Conservation (phyloP, 176 grass and related monocot genomes). For the Oryza longistaminata region DNA sequence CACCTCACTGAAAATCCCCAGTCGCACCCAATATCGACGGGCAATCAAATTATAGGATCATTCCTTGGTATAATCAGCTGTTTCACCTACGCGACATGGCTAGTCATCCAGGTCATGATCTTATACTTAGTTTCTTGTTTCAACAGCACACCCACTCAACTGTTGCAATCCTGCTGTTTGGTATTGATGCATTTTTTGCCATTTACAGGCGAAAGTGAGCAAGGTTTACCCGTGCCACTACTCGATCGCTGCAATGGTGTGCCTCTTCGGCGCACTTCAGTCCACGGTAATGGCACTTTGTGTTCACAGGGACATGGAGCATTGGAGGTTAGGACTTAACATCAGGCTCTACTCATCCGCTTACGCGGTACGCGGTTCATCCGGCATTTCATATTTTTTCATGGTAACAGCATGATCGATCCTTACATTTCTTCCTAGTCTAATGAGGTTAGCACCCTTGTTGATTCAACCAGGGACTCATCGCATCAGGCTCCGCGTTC, state of each 20-base stretch:
- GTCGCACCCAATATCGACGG: not conserved
- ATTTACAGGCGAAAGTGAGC: conserved; percentile 31
- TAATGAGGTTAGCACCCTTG: not conserved
- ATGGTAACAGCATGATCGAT: not conserved
- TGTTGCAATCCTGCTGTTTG: not conserved
- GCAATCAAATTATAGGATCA: conserved; percentile 41
- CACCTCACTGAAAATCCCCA: not conserved
- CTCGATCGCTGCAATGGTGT: conserved; percentile 46
- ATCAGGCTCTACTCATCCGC: conserved; percentile 40
- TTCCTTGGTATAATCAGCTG: conserved; percentile 41
- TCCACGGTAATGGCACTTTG: conserved; percentile 30
- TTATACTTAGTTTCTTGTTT: not conserved
- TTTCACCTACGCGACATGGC: conserved; percentile 48
- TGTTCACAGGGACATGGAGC: not conserved
- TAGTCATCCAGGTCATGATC: conserved; percentile 48
- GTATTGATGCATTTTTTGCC: not conserved
- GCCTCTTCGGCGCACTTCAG: conserved; percentile 46
- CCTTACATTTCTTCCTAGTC: not conserved
- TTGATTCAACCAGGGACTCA: conserved; percentile 25
- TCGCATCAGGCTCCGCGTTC: conserved; percentile 40
- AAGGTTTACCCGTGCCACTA: conserved; percentile 42
- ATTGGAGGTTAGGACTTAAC: conserved; percentile 51
- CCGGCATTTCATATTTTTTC: not conserved
- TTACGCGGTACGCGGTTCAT: conserved; percentile 26
- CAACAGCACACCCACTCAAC: not conserved